A percentile compares a stretch with the other conserved stretches of the same genome.
Evolutionary conservation across 768 basidiomycete genomes (phyloP).

Genomic region (Dioszegia hungarica): DNA sequence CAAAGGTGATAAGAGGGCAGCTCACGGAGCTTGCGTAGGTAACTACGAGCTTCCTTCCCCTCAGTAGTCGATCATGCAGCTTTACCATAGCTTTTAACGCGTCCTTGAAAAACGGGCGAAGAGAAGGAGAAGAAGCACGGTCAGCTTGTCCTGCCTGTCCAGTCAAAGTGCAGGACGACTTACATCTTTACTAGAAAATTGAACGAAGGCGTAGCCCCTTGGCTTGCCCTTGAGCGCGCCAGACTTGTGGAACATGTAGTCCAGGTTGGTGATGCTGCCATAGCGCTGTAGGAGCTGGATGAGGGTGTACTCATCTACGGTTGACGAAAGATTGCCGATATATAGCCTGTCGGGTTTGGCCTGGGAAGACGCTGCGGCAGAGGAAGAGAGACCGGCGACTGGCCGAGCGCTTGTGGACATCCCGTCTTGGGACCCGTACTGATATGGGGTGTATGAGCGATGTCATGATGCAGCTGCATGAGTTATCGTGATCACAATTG

Average conservation of each 20-base stretch:
- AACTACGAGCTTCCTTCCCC: slow-evolving; percentile 84
- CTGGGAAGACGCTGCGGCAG: slow-evolving; percentile 20
- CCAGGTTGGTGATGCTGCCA: slow-evolving; percentile 86
- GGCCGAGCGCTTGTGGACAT: slow-evolving; percentile 11
- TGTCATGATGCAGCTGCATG: too few species aligned
- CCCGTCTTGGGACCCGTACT: too few species aligned
- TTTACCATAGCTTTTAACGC: slow-evolving; percentile 69
- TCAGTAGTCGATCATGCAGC: slow-evolving; percentile 72
- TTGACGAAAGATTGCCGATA: slow-evolving; percentile 79
- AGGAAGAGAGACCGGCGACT: background rate
- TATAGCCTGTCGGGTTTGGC: slow-evolving; percentile 66
- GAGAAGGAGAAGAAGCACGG: background rate
- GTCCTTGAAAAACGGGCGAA: slow-evolving; percentile 56
- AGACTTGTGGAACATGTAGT: slow-evolving; percentile 91
- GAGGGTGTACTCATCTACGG: slow-evolving; percentile 87
- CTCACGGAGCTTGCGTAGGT: slow-evolving; percentile 79
- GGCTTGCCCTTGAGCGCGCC: slow-evolving; percentile 87
- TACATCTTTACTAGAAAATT: slow-evolving; percentile 74
- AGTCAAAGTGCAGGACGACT: slow-evolving; percentile 48
- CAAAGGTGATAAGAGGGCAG: background rate
- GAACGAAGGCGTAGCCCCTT: slow-evolving; percentile 89
- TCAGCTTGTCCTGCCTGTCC: background rate
- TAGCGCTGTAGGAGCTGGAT: slow-evolving; percentile 86
- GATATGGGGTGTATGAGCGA: too few species aligned
- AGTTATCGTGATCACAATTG: too few species aligned